These are phyloP conservation scores for Phoma sp. DNA, from an alignment of 2,329 filamentous ascomycete genomes.

Conservation along the genomic window DNA sequence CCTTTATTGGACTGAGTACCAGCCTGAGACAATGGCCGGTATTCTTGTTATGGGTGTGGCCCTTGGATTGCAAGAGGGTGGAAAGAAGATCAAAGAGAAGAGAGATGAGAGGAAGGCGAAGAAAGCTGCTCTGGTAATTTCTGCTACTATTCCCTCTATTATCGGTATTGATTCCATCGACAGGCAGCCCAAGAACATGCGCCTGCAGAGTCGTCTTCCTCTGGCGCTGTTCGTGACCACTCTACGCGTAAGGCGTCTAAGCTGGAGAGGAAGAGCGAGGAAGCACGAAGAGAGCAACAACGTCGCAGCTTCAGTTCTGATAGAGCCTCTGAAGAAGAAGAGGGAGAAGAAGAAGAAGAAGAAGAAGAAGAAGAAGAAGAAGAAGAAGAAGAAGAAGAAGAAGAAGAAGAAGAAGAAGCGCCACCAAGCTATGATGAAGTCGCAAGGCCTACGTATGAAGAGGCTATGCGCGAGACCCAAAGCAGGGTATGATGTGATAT, in stretches of 20 bases:
- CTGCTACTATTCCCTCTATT: background rate
- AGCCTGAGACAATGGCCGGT: constrained; percentile 28
- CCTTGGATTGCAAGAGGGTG: constrained; percentile 28
- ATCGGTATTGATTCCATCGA: background rate
- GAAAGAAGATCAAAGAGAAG: constrained; percentile 33
- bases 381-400: constrained; percentile 24
- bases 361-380: constrained; percentile 22
- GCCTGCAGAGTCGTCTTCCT: constrained; percentile 13
- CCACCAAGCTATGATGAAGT: constrained; percentile 22
- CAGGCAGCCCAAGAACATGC: constrained; percentile 20
- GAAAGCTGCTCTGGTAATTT: constrained; percentile 28
- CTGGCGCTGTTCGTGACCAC: constrained; percentile 1
- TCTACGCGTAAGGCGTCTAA: background rate
- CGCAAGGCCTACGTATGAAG: constrained; percentile 18
- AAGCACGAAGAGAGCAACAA: constrained; percentile 19
- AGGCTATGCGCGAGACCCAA: background rate
- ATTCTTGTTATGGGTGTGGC: constrained; percentile 29
- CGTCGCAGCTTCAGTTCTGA: constrained; percentile 23
- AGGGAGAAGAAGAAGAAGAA: constrained; percentile 22
- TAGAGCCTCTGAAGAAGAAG: constrained; percentile 18
- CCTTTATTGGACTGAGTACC: constrained; percentile 8
- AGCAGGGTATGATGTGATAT: background rate
- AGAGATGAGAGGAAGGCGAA: constrained; percentile 33
- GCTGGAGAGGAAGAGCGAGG: constrained; percentile 20
- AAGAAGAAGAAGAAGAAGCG: constrained; percentile 22